Percentiles rank a stretch among this genome's conserved stretches.
Conservation (phyloP, 2,329 filamentous ascomycete genomes). For the Pseudocercospora pini-densiflorae region DNA sequence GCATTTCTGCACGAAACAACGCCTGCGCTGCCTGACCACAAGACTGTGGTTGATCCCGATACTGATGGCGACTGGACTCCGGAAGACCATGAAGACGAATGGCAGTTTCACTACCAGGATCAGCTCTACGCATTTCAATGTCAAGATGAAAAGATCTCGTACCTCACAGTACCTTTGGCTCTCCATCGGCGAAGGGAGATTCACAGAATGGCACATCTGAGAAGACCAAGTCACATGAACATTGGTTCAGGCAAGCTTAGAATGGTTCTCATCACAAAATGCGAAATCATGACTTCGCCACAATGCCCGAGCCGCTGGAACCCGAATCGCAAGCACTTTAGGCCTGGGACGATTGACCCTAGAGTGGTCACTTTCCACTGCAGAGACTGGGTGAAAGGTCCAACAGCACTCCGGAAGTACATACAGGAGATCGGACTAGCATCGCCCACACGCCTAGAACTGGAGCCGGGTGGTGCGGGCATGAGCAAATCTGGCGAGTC, state of each 20-base stretch:
- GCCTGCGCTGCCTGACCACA: not conserved
- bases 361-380: not conserved
- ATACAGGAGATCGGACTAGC: not conserved
- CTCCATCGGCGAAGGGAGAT: not conserved
- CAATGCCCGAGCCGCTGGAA: not conserved
- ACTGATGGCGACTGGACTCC: not conserved
- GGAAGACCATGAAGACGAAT: not conserved
- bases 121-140: not conserved
- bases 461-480: not conserved
- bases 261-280: not conserved
- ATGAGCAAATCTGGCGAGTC: not conserved
- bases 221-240: not conserved
- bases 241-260: slow-evolving; percentile 5
- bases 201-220: not conserved
- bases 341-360: not conserved
- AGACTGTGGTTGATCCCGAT: not conserved
- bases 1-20: too few species aligned
- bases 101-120: not conserved
- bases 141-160: not conserved
- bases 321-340: not conserved
- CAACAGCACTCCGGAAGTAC: not conserved
- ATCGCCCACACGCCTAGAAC: not conserved
- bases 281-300: not conserved
- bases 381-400: not conserved
- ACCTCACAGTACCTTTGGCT: not conserved